Conservation (phyloP, 2,329 filamentous ascomycete species). For the Blastomyces silverae region DNA sequence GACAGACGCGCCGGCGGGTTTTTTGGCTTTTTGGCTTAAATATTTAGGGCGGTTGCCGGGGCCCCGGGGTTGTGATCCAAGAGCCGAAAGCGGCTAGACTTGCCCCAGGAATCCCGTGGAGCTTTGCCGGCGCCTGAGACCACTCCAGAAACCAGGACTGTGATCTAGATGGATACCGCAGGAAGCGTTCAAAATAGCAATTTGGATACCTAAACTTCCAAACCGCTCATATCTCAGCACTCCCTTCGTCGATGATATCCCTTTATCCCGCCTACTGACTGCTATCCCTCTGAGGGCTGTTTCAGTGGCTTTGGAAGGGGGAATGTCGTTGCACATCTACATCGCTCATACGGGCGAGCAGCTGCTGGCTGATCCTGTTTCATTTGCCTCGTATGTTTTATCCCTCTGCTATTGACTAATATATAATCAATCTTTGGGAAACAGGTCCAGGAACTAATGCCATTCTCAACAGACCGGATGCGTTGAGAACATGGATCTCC, state of each 20-base stretch:
- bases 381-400: constrained; percentile 62
- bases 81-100: constrained; percentile 10
- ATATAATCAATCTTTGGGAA: constrained; percentile 16
- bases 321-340: constrained; percentile 84
- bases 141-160: no score
- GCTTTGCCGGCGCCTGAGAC: neutral
- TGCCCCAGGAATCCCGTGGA: constrained; percentile 7
- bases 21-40: no score
- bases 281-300: constrained; percentile 21
- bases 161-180: neutral
- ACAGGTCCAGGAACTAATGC: constrained; percentile 22
- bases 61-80: no score
- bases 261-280: neutral
- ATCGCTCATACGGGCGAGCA: constrained; percentile 89
- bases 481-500: constrained; percentile 74
- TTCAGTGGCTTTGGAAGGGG: constrained; percentile 30
- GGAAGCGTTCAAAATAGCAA: neutral
- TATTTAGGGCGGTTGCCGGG: neutral
- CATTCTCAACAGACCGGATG: constrained; percentile 59
- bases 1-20: neutral
- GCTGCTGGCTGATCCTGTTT: constrained; percentile 68
- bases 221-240: neutral
- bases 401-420: constrained; percentile 22
- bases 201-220: neutral
- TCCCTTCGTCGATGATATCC: constrained; percentile 4